Base-by-base conservation (phyloP, 2,329 filamentous ascomycete species). In the Coleophoma cylindrospora region DNA sequence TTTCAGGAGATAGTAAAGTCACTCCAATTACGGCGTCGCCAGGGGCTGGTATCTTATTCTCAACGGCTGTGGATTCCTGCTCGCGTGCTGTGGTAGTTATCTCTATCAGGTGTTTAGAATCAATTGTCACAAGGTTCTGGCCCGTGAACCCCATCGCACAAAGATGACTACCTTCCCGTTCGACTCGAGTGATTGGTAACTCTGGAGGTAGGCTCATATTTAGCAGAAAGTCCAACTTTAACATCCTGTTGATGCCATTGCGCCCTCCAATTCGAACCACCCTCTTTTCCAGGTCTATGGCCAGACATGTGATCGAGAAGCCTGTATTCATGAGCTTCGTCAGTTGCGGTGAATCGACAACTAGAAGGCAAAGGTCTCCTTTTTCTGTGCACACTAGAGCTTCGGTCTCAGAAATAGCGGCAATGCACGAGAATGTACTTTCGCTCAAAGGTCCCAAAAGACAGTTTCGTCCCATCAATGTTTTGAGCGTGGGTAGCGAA, bases 301-400 rank as follows among this genome's bases (percentile, higher is more conserved):
- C 64, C 22, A 70, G 54, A 50, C 68, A 70, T 14, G 64, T 66
- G n/a, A 70, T 63, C 10, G 74, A 66, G 62, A 92, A 92, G 1
- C 80, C 83, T 34, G 86, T 73, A 41, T 81, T 78, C 36, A 83
- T 76, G 34, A 90, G 74, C 51, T 83, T 82, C 40, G 76, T 74
- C 44, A 96, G 72, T 57, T 83, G 88, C 67, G 87, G 86, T 54
- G 83, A 80, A 54, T 84, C 84, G 47, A 80, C 83, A 57, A 95
- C 88, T 55, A 96, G 87, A 32, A 95, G 73, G 67, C 92, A 97
- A n/a, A 99, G 75, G 62, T 95, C 87, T 27, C 94, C 94, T 51
- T 83, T 81, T 62, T 96, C 91, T 3, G 92, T 89, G 69, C 90
- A 94, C 40, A 97, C 74, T 38, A 97, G 79, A 15, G 91, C 86